Conservation (phyloP, 2,329 filamentous ascomycete genomes). For the Stenocarpella maydis region DNA sequence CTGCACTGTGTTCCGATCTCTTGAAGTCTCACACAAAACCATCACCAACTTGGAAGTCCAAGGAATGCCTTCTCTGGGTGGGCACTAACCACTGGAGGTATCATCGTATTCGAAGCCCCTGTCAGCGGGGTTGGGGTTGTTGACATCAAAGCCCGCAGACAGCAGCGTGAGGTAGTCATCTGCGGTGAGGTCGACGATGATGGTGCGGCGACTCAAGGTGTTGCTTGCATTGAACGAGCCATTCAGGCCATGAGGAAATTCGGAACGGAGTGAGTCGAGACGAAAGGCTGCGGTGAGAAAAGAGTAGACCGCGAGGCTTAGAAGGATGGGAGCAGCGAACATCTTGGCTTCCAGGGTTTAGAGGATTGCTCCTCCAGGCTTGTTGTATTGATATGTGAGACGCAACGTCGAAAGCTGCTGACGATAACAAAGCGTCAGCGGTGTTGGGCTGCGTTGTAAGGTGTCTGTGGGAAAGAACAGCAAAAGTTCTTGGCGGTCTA, state of each 20-base stretch:
- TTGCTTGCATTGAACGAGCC: not conserved
- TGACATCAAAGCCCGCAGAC: not conserved
- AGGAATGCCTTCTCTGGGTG: too few relatives aligned
- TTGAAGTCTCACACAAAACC: too few relatives aligned
- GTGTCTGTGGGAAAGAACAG: not conserved
- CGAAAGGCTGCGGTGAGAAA: not conserved
- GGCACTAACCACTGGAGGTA: not conserved
- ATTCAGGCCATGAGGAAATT: too few relatives aligned
- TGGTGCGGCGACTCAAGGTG: not conserved
- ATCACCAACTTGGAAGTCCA: not conserved
- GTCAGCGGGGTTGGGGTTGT: not conserved
- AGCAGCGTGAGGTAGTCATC: not conserved
- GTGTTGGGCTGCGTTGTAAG: not conserved
- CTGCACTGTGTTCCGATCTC: not conserved
- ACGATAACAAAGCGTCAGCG: not conserved
- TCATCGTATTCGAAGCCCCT: not conserved
- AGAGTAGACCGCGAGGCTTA: not conserved
- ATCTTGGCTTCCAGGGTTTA: not conserved
- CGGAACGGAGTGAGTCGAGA: too few relatives aligned
- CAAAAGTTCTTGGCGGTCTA: not conserved
- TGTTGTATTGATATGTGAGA: not conserved
- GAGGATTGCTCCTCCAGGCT: not conserved
- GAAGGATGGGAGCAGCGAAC: not conserved
- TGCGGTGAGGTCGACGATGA: not conserved
- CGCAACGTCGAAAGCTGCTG: not conserved